phyloP scores from a whole-genome alignment of 805 yeast species.

The Cyberlindnera xishuangbannaensis region DNA sequence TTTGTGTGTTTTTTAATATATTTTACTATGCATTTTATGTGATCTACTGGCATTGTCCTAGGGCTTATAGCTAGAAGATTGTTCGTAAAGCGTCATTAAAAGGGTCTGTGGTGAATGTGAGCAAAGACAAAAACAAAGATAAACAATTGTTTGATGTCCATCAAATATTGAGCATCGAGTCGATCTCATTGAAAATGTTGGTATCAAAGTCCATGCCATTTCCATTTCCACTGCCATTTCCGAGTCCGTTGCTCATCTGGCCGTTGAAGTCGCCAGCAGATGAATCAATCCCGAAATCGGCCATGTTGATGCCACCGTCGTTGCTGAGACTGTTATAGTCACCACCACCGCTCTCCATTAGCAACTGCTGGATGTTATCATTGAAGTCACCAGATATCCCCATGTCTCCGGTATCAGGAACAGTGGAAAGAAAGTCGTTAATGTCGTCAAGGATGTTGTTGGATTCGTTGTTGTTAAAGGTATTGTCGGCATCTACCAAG shows the following conservation, averaged over 20 bases:
- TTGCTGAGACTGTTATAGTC: conserved; percentile 6
- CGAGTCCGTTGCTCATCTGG: no score
- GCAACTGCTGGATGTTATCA: conserved; percentile 20
- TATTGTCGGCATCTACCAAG: conserved; percentile 1
- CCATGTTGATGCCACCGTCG: conserved; percentile 8
- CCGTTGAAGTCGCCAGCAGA: conserved; percentile 1
- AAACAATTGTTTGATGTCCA: not conserved
- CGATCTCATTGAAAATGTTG: conserved; percentile 23
- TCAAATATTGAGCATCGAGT: conserved; percentile 22
- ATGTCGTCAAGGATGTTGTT: conserved; percentile 22
- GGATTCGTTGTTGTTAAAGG: conserved; percentile 12
- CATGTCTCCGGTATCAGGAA: conserved; percentile 28
- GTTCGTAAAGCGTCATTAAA: no score
- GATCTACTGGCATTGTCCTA: no score
- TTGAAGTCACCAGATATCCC: conserved; percentile 21
- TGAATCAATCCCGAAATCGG: conserved; percentile 3
- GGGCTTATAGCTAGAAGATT: no score
- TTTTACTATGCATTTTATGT: no score
- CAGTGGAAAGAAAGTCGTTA: conserved; percentile 23
- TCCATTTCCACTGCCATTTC: conserved; percentile 1
- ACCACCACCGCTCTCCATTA: conserved; percentile 16
- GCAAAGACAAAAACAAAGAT: no score
- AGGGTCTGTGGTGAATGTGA: no score
- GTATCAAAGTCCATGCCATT: conserved; percentile 13
- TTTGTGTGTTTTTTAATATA: no score